Evolutionary conservation across 2,329 filamentous ascomycete species (phyloP), one percentile per base, ranked within the genome.

Genomic region (Fusarium secorum): DNA sequence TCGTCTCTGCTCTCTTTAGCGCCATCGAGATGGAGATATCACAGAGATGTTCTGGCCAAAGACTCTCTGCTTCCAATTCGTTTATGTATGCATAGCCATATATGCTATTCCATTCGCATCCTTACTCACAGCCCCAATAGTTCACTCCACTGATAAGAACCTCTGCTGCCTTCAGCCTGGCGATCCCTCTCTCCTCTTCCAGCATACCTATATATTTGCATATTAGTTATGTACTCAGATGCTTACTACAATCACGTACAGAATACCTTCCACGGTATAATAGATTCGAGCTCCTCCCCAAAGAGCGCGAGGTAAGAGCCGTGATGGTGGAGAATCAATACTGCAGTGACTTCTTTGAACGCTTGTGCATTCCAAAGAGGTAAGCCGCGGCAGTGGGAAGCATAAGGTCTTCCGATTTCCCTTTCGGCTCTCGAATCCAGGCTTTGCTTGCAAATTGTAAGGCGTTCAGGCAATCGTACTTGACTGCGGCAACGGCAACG

Each of bases 311-410:
- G 26, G 22, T 48, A 48, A 48, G 26, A 22, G 0, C 20, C 20
- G 0, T 13, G 0, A 32, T 48, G 3, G 3, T 22, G 2, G 4
- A 48, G 15, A 0, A 48, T 5, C 15, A 48, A 22, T 3, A 10
- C 20, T 13, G 28, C 7, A 22, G 45, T 48, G 45, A 7, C 0
- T 2, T 32, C 1, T 1, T 0, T 48, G 3, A 48, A 48, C 1
- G 26, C 26, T 22, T 17, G 4, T 1, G 26, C 14, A 30, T 48
- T 0, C 20, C 0, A 2, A 30, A 4, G 4, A 48, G 26, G 7
- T 32, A 30, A 0, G 45, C 28, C 14, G 3, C 45, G 15, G 20
- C 14, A 7, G 14, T 2, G 0, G 32, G 26, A 13, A 22, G 45
- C 20, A 32, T 48, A 2, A 22, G 20, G 0, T 48, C 14, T 4